Evolutionary conservation across 495 filamentous ascomycete genomes (phyloP).

Genomic region (Penicillium ochrochloron): DNA sequence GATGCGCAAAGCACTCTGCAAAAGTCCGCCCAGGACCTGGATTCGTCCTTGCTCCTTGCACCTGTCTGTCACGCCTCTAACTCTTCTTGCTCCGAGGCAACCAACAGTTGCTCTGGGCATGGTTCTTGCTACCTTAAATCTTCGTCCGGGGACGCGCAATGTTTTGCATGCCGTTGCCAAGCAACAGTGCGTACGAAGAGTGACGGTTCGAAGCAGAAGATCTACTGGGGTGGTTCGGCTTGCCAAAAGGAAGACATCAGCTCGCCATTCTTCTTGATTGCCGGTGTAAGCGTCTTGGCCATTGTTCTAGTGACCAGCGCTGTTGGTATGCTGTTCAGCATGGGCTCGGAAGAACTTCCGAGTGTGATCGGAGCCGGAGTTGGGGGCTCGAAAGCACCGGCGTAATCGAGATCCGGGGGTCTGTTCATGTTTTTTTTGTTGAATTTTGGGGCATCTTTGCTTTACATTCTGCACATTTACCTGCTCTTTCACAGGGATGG

Average conservation of each 20-base stretch:
- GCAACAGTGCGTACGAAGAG: constrained; percentile 52
- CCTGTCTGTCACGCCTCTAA: constrained; percentile 66
- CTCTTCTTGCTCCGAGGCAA: constrained; percentile 62
- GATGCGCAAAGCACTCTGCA: constrained; percentile 11
- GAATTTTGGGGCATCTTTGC: constrained; percentile 1
- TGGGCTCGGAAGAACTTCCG: constrained; percentile 80
- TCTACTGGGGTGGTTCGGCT: constrained; percentile 77
- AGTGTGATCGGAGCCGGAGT: constrained; percentile 89
- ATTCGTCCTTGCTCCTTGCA: constrained; percentile 30
- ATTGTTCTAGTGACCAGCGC: constrained; percentile 63
- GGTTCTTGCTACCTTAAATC: constrained; percentile 70
- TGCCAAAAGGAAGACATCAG: constrained; percentile 94
- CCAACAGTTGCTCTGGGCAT: constrained; percentile 76
- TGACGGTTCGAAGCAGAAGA: constrained; percentile 53
- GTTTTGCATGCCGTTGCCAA: constrained; percentile 78
- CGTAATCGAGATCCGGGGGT: constrained; percentile 23
- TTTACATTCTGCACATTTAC: constrained; percentile 3
- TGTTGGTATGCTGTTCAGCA: constrained; percentile 74
- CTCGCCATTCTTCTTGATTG: constrained; percentile 82
- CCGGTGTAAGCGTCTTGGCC: constrained; percentile 67
- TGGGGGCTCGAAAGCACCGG: constrained; percentile 56
- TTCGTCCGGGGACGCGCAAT: constrained; percentile 50
- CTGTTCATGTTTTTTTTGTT: constrained; percentile 5
- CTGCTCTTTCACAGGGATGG: not conserved
- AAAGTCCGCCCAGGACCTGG: constrained; percentile 16